These are phyloP conservation scores for Cercospora berteroae DNA, from an alignment of 2,329 filamentous ascomycete species.

Conservation along the genomic window DNA sequence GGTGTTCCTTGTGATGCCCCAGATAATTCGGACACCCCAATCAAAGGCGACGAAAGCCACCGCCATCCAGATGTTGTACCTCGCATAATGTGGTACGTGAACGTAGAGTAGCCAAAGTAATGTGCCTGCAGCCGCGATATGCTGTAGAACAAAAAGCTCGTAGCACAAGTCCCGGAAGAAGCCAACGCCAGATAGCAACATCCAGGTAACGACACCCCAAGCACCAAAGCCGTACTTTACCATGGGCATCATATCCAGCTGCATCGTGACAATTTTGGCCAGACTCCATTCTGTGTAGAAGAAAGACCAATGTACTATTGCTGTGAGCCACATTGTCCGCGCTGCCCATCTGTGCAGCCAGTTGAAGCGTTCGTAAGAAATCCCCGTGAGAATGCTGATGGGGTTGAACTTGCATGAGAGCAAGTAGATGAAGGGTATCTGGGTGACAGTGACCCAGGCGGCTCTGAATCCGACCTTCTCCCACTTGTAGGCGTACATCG, in stretches of 20 bases:
- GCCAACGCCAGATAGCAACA: constrained; percentile 51
- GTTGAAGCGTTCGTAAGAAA: constrained; percentile 52
- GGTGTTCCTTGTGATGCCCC: constrained; percentile 30
- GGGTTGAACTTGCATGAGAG: constrained; percentile 45
- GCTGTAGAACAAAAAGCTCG: constrained; percentile 56
- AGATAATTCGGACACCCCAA: constrained; percentile 31
- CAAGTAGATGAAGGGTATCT: constrained; percentile 64
- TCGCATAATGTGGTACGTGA: constrained; percentile 44
- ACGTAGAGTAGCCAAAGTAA: constrained; percentile 53
- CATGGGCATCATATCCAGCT: constrained; percentile 51
- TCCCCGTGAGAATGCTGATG: constrained; percentile 48
- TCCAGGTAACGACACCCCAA: constrained; percentile 53
- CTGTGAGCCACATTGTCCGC: constrained; percentile 52
- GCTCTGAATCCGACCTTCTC: constrained; percentile 67
- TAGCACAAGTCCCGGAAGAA: constrained; percentile 52
- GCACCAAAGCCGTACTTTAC: constrained; percentile 54
- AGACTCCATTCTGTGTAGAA: constrained; percentile 54
- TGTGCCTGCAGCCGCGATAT: constrained; percentile 50
- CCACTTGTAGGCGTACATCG: constrained; percentile 36
- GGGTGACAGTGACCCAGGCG: constrained; percentile 64
- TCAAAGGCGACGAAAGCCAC: constrained; percentile 35
- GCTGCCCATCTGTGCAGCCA: constrained; percentile 55
- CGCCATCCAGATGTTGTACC: constrained; percentile 34
- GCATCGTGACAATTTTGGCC: constrained; percentile 50
- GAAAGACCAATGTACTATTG: constrained; percentile 55